phyloP scores from a whole-genome alignment of 2,329 filamentous ascomycete genomes.

The Ceratocystis harringtonii region DNA sequence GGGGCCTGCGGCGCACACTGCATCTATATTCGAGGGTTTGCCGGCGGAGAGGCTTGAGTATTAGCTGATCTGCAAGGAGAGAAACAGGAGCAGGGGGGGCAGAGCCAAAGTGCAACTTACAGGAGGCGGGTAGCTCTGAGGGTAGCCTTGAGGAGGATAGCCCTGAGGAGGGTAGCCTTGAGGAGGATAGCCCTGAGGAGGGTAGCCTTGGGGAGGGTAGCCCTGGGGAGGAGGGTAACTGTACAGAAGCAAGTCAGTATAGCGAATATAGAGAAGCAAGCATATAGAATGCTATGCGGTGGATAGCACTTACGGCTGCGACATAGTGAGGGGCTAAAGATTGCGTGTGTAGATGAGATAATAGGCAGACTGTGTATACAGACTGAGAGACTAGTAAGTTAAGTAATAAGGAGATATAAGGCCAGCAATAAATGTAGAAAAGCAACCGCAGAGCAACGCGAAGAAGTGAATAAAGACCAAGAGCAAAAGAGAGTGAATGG shows the following conservation, averaged over 20 bases:
- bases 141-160: slow-evolving; percentile 21
- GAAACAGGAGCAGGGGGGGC: background rate
- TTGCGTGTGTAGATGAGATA: background rate
- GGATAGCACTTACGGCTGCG: slow-evolving; percentile 10
- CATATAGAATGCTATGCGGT: background rate
- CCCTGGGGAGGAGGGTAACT: slow-evolving; percentile 19
- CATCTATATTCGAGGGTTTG: slow-evolving; percentile 21
- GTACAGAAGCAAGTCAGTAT: slow-evolving; percentile 4
- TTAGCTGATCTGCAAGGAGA: background rate
- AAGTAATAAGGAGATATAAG: background rate
- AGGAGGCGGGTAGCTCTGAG: slow-evolving; percentile 8
- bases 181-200: slow-evolving; percentile 19
- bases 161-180: slow-evolving; percentile 20
- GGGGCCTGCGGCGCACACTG: slow-evolving; percentile 25
- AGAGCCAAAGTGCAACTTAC: background rate
- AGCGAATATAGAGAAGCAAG: background rate
- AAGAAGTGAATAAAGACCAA: background rate
- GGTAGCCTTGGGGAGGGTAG: slow-evolving; percentile 19
- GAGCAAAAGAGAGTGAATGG: background rate
- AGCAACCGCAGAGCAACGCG: background rate
- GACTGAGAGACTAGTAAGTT: background rate
- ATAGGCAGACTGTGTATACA: background rate
- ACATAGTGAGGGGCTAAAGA: slow-evolving; percentile 2
- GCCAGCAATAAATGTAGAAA: background rate
- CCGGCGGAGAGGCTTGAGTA: background rate